Conservation (phyloP, 2,329 filamentous ascomycete species). For the Grosmannia clavigera region DNA sequence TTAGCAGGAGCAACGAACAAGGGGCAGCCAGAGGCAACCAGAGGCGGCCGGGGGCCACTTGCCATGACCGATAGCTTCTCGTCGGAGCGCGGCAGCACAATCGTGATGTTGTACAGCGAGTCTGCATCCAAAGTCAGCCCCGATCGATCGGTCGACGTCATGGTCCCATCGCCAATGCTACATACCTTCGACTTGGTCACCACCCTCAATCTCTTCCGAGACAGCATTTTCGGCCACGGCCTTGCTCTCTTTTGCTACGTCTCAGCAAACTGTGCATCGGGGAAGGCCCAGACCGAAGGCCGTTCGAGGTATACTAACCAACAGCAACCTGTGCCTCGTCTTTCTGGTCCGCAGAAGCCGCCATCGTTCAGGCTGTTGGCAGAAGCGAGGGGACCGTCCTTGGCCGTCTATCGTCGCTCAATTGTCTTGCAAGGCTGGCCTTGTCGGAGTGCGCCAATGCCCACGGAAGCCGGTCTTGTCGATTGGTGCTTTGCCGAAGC, state of each 20-base stretch:
- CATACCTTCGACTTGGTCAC: conserved; percentile 22
- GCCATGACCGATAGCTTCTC: conserved; percentile 79
- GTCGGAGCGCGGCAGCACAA: conserved; percentile 70
- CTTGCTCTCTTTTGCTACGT: conserved; percentile 3
- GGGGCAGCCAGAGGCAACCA: not conserved
- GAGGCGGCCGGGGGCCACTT: conserved; percentile 20
- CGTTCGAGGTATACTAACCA: conserved; percentile 3
- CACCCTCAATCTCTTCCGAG: conserved; percentile 11
- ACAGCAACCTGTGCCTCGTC: conserved; percentile 5
- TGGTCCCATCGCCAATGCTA: not conserved
- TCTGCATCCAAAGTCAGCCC: conserved; percentile 17
- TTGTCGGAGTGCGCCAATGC: not conserved
- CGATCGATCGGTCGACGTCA: not conserved
- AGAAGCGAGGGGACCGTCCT: not conserved
- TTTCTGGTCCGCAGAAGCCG: conserved; percentile 6
- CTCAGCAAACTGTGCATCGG: not conserved
- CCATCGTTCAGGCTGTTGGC: not conserved
- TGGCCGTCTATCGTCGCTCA: not conserved
- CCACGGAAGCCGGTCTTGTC: not conserved
- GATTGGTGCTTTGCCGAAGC: not conserved
- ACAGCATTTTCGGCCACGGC: conserved; percentile 8
- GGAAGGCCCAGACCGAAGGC: not conserved
- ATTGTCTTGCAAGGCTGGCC: not conserved
- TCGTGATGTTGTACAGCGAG: conserved; percentile 51
- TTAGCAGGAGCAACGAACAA: not conserved